These are phyloP conservation scores for Globisporangium orthogonon DNA, from an alignment of 352 stramenopile species.

Conservation along the genomic window DNA sequence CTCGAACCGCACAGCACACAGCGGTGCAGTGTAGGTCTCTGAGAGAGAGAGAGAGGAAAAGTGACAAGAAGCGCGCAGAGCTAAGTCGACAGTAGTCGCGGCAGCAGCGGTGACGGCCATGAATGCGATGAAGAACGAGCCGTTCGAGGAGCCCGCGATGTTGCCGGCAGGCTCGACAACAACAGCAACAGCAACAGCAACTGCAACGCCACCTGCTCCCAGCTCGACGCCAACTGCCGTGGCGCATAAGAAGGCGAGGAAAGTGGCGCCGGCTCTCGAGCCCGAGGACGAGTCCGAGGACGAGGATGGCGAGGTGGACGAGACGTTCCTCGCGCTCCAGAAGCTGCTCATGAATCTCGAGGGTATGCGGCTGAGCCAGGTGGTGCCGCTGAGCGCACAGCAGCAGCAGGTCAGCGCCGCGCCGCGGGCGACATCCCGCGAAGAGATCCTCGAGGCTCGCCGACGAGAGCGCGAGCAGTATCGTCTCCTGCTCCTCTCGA, in stretches of 20 bases:
- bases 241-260: slow-evolving; percentile 28
- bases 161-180: not conserved
- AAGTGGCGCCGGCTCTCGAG: slow-evolving; percentile 30
- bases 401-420: slow-evolving; percentile 2
- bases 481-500: slow-evolving; percentile 52
- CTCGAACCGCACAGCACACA: too few species aligned
- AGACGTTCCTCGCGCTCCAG: slow-evolving; percentile 75
- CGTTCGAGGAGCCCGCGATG: too few species aligned
- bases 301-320: slow-evolving; percentile 68
- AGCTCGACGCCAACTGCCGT: not conserved
- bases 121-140: too few species aligned
- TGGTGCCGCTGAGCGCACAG: slow-evolving; percentile 9
- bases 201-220: not conserved
- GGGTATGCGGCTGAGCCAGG: slow-evolving; percentile 21
- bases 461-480: slow-evolving; percentile 66
- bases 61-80: too few species aligned
- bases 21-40: too few species aligned
- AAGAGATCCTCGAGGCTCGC: slow-evolving; percentile 66
- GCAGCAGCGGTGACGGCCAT: too few species aligned
- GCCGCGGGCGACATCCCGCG: slow-evolving; percentile 29
- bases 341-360: slow-evolving; percentile 67
- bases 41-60: too few species aligned
- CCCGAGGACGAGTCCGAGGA: slow-evolving; percentile 30
- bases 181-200: not conserved
- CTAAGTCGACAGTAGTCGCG: too few species aligned